These are phyloP conservation scores for Phialophora verrucosa DNA, from an alignment of 2,329 filamentous ascomycete species.

Conservation along the genomic window DNA sequence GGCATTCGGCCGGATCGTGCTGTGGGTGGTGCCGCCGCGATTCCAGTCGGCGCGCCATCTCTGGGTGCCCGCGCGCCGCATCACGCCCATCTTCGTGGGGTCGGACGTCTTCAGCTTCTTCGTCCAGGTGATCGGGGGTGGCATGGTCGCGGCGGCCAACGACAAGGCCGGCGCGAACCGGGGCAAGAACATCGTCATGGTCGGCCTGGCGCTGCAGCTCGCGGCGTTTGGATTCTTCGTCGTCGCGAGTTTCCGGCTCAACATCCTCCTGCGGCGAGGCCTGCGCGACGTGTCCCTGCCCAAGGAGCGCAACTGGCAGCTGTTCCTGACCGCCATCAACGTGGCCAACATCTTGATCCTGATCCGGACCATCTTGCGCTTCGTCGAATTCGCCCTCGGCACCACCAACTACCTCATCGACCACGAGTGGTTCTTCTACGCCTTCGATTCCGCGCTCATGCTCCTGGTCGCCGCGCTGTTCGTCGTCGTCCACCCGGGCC, in stretches of 20 bases:
- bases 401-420: conserved; percentile 30
- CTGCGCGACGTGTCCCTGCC: conserved; percentile 25
- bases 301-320: conserved; percentile 31
- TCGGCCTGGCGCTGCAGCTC: conserved; percentile 56
- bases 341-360: conserved; percentile 32
- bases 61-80: conserved; percentile 45
- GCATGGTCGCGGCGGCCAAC: conserved; percentile 45
- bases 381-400: conserved; percentile 31
- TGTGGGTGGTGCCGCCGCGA: conserved; percentile 48
- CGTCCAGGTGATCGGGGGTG: conserved; percentile 50
- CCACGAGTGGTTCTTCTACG: conserved; percentile 35
- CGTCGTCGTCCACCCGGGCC: conserved; percentile 31
- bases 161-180: conserved; percentile 38
- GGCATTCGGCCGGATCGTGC: conserved; percentile 53
- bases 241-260: conserved; percentile 48
- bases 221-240: conserved; percentile 59
- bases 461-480: conserved; percentile 28
- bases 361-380: conserved; percentile 28
- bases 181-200: conserved; percentile 53
- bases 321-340: conserved; percentile 32
- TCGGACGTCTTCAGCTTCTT: conserved; percentile 54
- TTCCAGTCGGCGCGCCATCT: conserved; percentile 45
- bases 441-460: conserved; percentile 33
- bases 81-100: conserved; percentile 51
- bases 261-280: conserved; percentile 20